Base-by-base conservation (phyloP, 306 rosid species). In the Ormosia semicastrata region DNA sequence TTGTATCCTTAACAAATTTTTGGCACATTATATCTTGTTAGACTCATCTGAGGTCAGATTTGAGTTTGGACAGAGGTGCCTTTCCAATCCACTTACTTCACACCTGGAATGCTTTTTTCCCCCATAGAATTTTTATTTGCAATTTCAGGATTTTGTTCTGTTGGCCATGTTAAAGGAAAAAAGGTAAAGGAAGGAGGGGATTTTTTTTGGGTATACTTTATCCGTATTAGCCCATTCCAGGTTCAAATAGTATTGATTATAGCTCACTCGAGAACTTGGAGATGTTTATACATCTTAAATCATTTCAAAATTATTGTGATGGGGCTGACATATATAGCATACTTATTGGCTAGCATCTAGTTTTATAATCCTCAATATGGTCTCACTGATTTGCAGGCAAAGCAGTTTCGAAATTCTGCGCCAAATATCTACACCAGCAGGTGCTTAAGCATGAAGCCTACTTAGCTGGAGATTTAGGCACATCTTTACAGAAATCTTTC, bases 331-430 rank as follows among this genome's bases (percentile, higher is more conserved):
- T 66, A 43, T 76, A 66, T 71, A 15, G 32, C 67, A 66, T 79
- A 54, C 41, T 46, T 73, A 43, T 43, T 62, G 13, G 37, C 67
- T 52, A 59, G 64, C 65, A 10, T 77, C 46, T 77, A 39, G 65
- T 69, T 50, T 75, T 43, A 30, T 52, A 47, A 33, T 79, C 39
- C 81, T 85, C 73, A 75, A 64, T 44, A 58, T 68, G 44, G 75
- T 81, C 47, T 84, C 43, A 14, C 53, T 49, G 58, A 52, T 83
- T 79, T 89, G 60, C 90, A 95, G 99, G 99, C 78, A 93, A 95
- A 86, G 99, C 92, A 10, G 99, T 95, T 86, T 86, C 99, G 32
- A 95, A 92, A 83, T 95, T 95, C 82, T 95, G 99, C 54, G 94
- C 96, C 76, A 93, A 95, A 89, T 86, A 92, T 91, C 96, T 95